Base-by-base conservation (phyloP, 139 green algal species). In the Chlamydomonas eustigma region DNA sequence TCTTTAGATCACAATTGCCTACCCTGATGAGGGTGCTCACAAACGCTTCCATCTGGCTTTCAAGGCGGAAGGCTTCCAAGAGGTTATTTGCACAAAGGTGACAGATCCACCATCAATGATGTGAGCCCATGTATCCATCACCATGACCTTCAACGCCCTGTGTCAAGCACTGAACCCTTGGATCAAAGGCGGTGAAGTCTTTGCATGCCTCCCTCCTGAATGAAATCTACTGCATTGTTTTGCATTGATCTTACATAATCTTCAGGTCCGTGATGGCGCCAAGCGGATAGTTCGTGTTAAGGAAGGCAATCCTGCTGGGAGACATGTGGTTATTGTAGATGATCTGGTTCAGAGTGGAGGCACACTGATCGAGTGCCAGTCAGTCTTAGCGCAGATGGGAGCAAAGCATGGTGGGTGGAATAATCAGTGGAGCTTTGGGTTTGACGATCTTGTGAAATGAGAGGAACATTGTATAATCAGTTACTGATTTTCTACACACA, bases 321-420 rank as follows among this genome's bases (percentile, higher is more conserved):
- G 93, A n/a, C 95, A 99, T 78, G 89, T 98, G 4, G 92, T 99
- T n/a, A 98, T 99, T 44, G 95, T 99, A n/a, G 95, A 99, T 76
- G 95, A 99, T 80, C 88, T 99, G 65, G 95, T 99, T 67, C 95
- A 99, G 86, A 93, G 87, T 3, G 94, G 95, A 22, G 90, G 92
- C 63, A 99, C 95, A 3, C 86, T 99, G 8, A 93, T 98, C 4
- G 94, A 99, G 83, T 98, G 95, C 87, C 89, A 94, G 71, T 90
- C 90, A 51, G 74, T 98, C 70, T 86, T 99, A 36, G 78, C 80
- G 1, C 71, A 75, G 0, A 73, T 91, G 8, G 92, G 92, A 3
- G 92, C 92, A 4, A 86, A 75, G 44, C 83, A 91, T 69, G 87
- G 87, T 91, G 70, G 52, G 74, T 63, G 52, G 3, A 25, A 68